Percentiles rank a stretch among this genome's conserved stretches.
Evolutionary conservation across 1,139 yeast species (phyloP).

Genomic region (Magnusiomyces paraingens): DNA sequence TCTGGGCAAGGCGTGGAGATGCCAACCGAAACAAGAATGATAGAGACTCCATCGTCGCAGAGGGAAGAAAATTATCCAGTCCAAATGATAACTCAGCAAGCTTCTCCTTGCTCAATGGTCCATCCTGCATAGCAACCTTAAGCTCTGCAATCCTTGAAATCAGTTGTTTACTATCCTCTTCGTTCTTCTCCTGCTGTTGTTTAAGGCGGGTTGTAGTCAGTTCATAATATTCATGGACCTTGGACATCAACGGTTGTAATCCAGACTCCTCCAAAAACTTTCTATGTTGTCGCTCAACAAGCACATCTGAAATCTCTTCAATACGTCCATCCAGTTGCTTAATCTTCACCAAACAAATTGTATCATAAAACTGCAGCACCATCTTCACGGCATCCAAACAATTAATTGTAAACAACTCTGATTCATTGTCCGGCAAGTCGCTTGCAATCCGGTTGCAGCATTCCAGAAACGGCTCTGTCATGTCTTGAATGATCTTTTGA

Average conservation of each 20-base stretch:
- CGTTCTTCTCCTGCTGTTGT: constrained; percentile 8
- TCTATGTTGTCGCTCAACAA: constrained; percentile 27
- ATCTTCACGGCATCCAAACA: constrained; percentile 32
- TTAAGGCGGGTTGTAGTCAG: constrained; percentile 4
- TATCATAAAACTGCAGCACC: constrained; percentile 29
- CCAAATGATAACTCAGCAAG: constrained; percentile 24
- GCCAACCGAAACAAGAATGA: constrained; percentile 27
- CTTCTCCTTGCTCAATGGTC: constrained; percentile 29
- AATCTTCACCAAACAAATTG: constrained; percentile 29
- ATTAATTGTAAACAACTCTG: constrained; percentile 33
- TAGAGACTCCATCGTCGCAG: constrained; percentile 32
- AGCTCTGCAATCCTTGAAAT: constrained; percentile 3
- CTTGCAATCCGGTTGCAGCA: constrained; percentile 30
- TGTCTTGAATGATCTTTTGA: constrained; percentile 28
- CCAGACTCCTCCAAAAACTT: constrained; percentile 28
- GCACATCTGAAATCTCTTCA: constrained; percentile 27
- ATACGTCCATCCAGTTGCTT: constrained; percentile 29
- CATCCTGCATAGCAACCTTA: constrained; percentile 10
- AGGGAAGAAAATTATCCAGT: constrained; percentile 35
- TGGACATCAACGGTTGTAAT: constrained; percentile 11
- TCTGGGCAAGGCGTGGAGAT: constrained; percentile 32
- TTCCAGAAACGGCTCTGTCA: constrained; percentile 34
- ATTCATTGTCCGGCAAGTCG: constrained; percentile 22
- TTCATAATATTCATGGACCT: constrained; percentile 3
- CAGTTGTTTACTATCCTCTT: background rate